Conservation (phyloP, 1,284 basidiomycete species). For the Macrocystidia cucumis region DNA sequence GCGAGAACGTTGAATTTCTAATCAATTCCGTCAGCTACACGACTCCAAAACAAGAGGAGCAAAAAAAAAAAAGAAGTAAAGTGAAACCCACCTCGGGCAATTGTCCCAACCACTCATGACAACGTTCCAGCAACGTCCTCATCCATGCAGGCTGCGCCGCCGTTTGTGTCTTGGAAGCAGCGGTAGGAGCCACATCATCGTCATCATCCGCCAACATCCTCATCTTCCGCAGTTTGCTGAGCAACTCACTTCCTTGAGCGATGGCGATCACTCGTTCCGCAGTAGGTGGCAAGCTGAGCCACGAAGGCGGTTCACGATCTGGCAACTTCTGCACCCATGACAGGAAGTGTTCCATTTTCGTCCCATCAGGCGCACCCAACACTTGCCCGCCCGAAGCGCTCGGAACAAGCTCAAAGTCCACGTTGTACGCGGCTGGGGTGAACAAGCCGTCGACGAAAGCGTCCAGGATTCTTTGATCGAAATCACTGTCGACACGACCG, state of each 20-base stretch:
- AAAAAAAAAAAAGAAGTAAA: too few species aligned
- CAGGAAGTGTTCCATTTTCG: conserved; percentile 84
- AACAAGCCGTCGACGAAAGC: conserved; percentile 89
- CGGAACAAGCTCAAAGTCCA: conserved; percentile 85
- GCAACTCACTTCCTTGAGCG: conserved; percentile 79
- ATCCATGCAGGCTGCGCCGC: conserved; percentile 90
- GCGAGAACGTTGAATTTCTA: conserved; percentile 58
- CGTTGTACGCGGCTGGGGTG: conserved; percentile 81
- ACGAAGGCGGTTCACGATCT: conserved; percentile 87
- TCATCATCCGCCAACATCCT: conserved; percentile 86
- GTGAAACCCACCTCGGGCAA: conserved; percentile 59
- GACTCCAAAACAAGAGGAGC: not conserved
- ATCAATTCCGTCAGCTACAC: not conserved
- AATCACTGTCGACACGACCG: conserved; percentile 88
- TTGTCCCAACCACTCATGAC: conserved; percentile 74
- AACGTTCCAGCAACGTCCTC: conserved; percentile 73
- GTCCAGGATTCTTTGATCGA: conserved; percentile 87
- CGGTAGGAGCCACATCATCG: conserved; percentile 47
- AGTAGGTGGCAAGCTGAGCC: conserved; percentile 86
- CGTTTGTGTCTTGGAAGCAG: conserved; percentile 51
- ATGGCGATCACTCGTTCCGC: conserved; percentile 89
- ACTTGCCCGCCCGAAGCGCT: conserved; percentile 47
- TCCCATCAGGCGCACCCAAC: conserved; percentile 83
- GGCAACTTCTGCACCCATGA: conserved; percentile 83
- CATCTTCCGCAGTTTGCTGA: conserved; percentile 89